Base-by-base conservation (phyloP, 345 rosid genomes). In the Acer yangbiense region DNA sequence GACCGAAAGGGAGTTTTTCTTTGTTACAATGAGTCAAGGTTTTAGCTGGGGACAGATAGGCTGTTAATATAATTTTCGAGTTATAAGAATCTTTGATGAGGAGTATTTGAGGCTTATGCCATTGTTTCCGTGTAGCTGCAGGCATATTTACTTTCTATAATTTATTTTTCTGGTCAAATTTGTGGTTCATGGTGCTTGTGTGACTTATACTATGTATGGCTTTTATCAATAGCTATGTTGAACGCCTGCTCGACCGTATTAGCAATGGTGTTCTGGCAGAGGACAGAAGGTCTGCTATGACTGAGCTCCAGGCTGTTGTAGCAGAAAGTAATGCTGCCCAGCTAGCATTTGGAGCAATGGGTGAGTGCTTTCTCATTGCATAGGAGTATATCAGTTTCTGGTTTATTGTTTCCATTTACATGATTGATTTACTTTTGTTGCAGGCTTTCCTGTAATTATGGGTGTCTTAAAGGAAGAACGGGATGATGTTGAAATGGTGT, bases 381-480 rank as follows among this genome's bases (percentile, higher is more conserved):
- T 65, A 55, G 69, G 63, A 46, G 46, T 32, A 79, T 63, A 3
- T 69, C 14, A 27, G 62, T 16, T 62, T 70, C 18, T 41, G 25
- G 11, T 41, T 75, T n/a, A 43, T 65, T 66, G 23, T 16, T 71
- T 60, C 68, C 58, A 60, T 54, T 80, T 29, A 21, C 39, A 57
- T 81, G 55, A 25, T 21, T 64, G 32, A 11, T 61, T 77, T 80
- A 14, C 71, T 25, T 81, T 48, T 44, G 50, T 61, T 87, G 80
- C 95, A 97, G 99, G 99, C 65, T 92, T 94, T 87, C 98, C 99
- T 78, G 91, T 97, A 62, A 87, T 97, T 61, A 70, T 91, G 87
- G 85, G 91, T 80, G 89, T 96, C 73, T 82, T 96, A 78, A 94
- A 86, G 89, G 95, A 94, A 74, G 98, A 96, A 74, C 87, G 92